Base-by-base conservation (phyloP, 768 basidiomycete species). In the Russula dissimulans region DNA sequence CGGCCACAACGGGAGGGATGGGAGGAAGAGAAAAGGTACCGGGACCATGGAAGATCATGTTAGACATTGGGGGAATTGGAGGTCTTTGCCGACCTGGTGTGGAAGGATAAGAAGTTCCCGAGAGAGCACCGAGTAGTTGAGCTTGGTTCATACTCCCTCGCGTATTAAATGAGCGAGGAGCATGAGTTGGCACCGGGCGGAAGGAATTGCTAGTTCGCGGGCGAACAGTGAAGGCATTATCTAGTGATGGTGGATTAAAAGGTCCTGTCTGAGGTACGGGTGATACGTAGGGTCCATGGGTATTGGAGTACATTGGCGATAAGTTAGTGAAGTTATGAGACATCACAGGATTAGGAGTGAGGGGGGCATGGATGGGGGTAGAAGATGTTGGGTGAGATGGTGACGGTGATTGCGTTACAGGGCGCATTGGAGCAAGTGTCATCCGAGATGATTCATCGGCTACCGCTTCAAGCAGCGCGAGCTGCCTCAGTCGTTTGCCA, bases 361-460 rank as follows among this genome's bases (percentile, higher is more conserved):
- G 46, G 12, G 57, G 59, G 15, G 54, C 39, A 32, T 59, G 57
- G n/a, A 43, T 29, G 29, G 46, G 34, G 43, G 54, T 14, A 22
- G 36, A 50, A 11, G 51, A 54, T 31, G 54, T n/a, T 39, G 43
- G 53, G 10, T 43, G 31, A n/a, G 50, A 26, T n/a, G 50, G 32
- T 11, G 38, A 50, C 15, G 44, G 51, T 34, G 44, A 11, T 18
- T 59, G 52, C 18, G 47, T 53, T 26, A 17, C 17, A 29, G 42
- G 32, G 31, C 18, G 51, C 34, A 45, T 81, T 31, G 66, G 48
- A 15, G 57, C 63, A 4, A 67, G 77, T 29, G 81, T 78, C 77
- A 84, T 78, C 61, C 79, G 77, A 6, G 83, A 84, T 5, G 89
- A 87, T 69, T 91, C 87, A 66, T 85, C 82, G 0, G 83, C 86